Evolutionary conservation across 2,329 filamentous ascomycete genomes (phyloP).

Genomic region (Colletotrichum australisinense): DNA sequence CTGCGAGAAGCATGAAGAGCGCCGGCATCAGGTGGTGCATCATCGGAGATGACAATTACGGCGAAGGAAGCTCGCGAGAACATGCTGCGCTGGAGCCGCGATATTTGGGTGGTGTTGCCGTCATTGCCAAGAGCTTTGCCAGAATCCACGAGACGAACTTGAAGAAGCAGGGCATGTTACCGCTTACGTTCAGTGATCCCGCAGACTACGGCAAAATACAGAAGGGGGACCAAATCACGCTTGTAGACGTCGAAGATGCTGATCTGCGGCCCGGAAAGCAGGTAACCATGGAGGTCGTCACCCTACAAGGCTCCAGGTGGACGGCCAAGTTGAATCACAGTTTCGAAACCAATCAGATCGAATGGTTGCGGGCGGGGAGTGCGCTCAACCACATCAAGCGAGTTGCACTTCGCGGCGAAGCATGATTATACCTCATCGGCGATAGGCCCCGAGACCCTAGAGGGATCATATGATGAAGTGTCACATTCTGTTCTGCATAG

Average conservation of each 20-base stretch:
- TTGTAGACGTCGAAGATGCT: constrained; percentile 28
- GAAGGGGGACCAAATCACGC: constrained; percentile 16
- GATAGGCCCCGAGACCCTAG: too few relatives aligned
- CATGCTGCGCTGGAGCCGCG: constrained; percentile 89
- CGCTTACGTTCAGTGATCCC: constrained; percentile 77
- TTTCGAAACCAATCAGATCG: constrained; percentile 45
- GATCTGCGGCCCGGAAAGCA: constrained; percentile 42
- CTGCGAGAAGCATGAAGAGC: constrained; percentile 40
- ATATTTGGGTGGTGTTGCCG: constrained; percentile 84
- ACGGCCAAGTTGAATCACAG: constrained; percentile 45
- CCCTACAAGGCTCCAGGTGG: constrained; percentile 42
- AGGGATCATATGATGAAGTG: too few relatives aligned
- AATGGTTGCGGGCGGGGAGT: constrained; percentile 48
- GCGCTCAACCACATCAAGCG: constrained; percentile 47
- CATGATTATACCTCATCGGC: neutral
- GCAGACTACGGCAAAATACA: constrained; percentile 80
- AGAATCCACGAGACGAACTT: constrained; percentile 94
- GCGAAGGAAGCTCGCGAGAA: constrained; percentile 87
- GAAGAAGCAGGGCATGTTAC: constrained; percentile 77
- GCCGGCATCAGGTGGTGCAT: constrained; percentile 44
- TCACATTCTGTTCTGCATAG: too few relatives aligned
- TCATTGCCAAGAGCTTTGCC: constrained; percentile 85
- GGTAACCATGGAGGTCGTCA: constrained; percentile 44
- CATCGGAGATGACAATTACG: constrained; percentile 69
- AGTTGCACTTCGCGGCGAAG: neutral